Percentiles rank a stretch among this genome's conserved stretches.
These are phyloP conservation scores for Linnemannia hyalina DNA, from an alignment of 192 early-diverging fungal species.

Conservation along the genomic window DNA sequence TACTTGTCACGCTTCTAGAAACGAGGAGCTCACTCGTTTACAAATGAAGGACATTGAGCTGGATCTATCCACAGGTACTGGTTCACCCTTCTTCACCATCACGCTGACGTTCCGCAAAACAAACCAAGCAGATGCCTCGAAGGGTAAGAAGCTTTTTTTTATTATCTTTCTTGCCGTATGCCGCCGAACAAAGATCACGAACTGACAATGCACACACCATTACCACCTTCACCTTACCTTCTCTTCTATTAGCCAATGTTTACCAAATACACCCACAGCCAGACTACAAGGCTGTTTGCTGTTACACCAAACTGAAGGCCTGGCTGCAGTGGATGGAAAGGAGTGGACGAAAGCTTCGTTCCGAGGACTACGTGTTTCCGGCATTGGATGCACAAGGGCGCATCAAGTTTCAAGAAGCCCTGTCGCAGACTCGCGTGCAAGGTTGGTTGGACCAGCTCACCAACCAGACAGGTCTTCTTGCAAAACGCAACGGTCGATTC, in stretches of 20 bases:
- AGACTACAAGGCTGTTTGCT: constrained; percentile 3
- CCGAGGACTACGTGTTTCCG: constrained; percentile 21
- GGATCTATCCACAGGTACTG: neutral
- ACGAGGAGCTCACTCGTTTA: constrained; percentile 14
- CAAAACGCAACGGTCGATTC: neutral
- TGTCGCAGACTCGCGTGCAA: constrained; percentile 6
- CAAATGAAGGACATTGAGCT: constrained; percentile 8
- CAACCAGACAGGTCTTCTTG: neutral
- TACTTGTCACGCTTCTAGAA: constrained; percentile 2
- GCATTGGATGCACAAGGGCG: neutral
- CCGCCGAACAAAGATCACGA: neutral
- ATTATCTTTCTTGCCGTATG: neutral
- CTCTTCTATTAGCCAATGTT: neutral
- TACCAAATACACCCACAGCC: constrained; percentile 18
- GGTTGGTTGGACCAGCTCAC: constrained; percentile 3
- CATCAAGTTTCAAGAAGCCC: neutral
- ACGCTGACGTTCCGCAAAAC: no score
- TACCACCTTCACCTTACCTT: neutral
- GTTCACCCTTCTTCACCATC: constrained; percentile 1
- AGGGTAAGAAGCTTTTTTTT: neutral
- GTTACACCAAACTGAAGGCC: constrained; percentile 7
- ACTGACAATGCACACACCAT: neutral
- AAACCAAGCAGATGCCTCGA: constrained; percentile 2
- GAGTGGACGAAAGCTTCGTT: neutral
- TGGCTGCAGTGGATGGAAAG: constrained; percentile 19